A percentile compares a stretch with the other conserved stretches of the same genome.
Evolutionary conservation across 176 grass and related monocot genomes (phyloP).

Genomic region (Cenchrus fungigraminus): DNA sequence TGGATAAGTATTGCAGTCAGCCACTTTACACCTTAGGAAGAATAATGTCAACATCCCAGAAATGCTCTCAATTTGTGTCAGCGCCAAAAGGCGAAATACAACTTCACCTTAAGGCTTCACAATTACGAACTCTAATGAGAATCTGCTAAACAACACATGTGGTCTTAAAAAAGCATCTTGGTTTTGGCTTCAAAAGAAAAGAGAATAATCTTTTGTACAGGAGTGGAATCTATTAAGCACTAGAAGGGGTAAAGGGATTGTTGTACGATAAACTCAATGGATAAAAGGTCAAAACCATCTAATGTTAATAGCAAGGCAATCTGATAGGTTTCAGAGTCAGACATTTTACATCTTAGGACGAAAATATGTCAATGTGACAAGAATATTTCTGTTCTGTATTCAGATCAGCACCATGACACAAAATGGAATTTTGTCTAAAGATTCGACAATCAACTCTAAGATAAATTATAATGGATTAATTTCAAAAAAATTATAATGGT

Average conservation of each 20-base stretch:
- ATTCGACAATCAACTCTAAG: background rate
- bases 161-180: background rate
- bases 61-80: background rate
- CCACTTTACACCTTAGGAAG: slow-evolving; percentile 22
- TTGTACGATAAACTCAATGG: background rate
- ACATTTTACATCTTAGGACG: background rate
- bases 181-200: background rate
- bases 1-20: slow-evolving; percentile 12
- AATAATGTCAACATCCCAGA: slow-evolving; percentile 3
- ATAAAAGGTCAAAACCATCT: background rate
- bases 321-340: background rate
- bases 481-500: background rate
- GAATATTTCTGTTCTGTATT: slow-evolving; percentile 39
- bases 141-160: background rate
- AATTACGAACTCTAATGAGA: background rate
- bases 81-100: slow-evolving; percentile 3
- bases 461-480: background rate
- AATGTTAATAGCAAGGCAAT: slow-evolving; percentile 28
- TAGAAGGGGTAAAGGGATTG: background rate
- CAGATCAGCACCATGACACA: background rate
- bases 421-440: background rate
- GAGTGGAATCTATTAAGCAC: background rate
- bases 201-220: background rate
- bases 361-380: background rate
- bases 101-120: background rate